Evolutionary conservation across 139 green algal species (phyloP).

Genomic region (Chlorella sorokiniana): DNA sequence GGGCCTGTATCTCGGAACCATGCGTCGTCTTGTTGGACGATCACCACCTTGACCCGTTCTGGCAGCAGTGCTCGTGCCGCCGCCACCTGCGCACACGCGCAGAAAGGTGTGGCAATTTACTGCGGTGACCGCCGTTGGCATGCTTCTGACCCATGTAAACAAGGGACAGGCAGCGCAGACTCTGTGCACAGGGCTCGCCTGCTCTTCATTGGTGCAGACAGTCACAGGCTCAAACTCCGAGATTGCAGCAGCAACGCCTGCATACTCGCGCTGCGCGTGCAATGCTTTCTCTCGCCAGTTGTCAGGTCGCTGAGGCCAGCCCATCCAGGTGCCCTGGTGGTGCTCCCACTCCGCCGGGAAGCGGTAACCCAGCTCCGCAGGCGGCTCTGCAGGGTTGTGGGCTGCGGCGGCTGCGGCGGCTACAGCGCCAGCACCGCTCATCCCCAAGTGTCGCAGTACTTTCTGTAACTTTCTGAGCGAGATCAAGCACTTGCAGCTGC

Average conservation of each 20-base stretch:
- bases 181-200: neutral
- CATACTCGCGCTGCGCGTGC: constrained; percentile 55
- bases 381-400: neutral
- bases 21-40: constrained; percentile 47
- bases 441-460: too few relatives aligned
- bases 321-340: constrained; percentile 48
- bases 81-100: constrained; percentile 21
- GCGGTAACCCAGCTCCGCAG: constrained; percentile 28
- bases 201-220: constrained; percentile 35
- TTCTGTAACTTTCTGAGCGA: too few relatives aligned
- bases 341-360: constrained; percentile 53
- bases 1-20: constrained; percentile 61
- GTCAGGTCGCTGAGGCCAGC: constrained; percentile 54
- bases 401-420: neutral
- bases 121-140: neutral
- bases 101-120: too few relatives aligned
- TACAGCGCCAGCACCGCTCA: too few relatives aligned
- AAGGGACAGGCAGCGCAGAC: neutral
- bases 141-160: neutral
- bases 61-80: constrained; percentile 15
- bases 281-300: constrained; percentile 52
- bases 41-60: constrained; percentile 25
- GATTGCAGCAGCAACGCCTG: constrained; percentile 53
- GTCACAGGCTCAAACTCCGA: constrained; percentile 59
- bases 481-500: too few relatives aligned